Percentiles rank a stretch among this genome's conserved stretches.
Evolutionary conservation across 1,284 basidiomycete species (phyloP).

Genomic region (Rhizopogon hawkerae): DNA sequence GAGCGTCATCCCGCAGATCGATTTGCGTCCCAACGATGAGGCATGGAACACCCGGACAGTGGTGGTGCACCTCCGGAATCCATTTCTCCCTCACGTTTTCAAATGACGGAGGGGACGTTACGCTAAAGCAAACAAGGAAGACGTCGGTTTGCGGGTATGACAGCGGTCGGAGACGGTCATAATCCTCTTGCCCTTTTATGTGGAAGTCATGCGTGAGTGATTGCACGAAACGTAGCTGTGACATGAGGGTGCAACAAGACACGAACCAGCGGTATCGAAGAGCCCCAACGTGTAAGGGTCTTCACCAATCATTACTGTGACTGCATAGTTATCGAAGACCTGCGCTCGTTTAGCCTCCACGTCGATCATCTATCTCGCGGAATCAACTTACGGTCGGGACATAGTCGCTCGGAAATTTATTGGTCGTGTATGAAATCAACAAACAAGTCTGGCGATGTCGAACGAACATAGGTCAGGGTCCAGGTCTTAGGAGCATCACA

Average conservation of each 20-base stretch:
- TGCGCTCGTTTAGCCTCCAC: slow-evolving; percentile 30
- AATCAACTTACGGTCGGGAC: slow-evolving; percentile 84
- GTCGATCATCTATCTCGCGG: neutral
- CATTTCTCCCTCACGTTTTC: slow-evolving; percentile 99
- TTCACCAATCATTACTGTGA: slow-evolving; percentile 99
- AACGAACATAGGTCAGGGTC: slow-evolving; percentile 10
- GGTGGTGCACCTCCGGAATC: slow-evolving; percentile 99
- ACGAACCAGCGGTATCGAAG: slow-evolving; percentile 93
- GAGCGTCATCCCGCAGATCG: slow-evolving; percentile 90
- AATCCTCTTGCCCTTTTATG: slow-evolving; percentile 91
- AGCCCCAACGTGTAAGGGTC: slow-evolving; percentile 98
- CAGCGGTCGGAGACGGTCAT: slow-evolving; percentile 95
- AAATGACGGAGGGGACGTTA: slow-evolving; percentile 96
- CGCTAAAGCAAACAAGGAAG: slow-evolving; percentile 99
- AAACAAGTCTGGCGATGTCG: slow-evolving; percentile 75
- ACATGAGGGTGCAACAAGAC: neutral
- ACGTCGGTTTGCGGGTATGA: slow-evolving; percentile 99
- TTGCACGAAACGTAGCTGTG: neutral
- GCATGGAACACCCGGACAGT: slow-evolving; percentile 99
- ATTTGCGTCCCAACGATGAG: slow-evolving; percentile 98
- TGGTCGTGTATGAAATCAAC: slow-evolving; percentile 99
- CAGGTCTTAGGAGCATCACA: slow-evolving; percentile 4
- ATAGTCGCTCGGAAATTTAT: slow-evolving; percentile 98
- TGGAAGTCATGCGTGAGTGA: slow-evolving; percentile 4
- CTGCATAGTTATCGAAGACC: slow-evolving; percentile 98